Evolutionary conservation across 148 eudicot species (phyloP), one percentile per base, ranked within the genome.

Genomic region (Salicornia ramosissima): DNA sequence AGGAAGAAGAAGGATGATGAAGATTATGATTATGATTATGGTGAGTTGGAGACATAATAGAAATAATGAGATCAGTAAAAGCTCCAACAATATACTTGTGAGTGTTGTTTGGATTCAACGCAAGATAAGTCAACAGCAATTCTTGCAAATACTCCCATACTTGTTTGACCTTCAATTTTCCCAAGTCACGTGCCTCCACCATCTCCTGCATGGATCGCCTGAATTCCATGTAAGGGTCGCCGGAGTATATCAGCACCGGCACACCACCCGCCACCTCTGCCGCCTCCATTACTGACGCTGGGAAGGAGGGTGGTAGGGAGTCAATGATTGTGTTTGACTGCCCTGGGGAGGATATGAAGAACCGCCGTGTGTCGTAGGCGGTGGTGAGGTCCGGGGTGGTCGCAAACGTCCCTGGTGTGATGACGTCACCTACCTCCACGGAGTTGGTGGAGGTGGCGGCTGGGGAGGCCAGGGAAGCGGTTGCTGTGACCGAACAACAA

Each of bases 261-360:
- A 87, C 77, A 19, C 83, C 81, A 3, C 79, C 90, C 29, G 74
- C 80, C 52, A 36, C 73, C 56, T 31, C n/a, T n/a, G n/a, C 64
- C 6, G 40, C n/a, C 28, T 24, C 30, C 26, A n/a, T n/a, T n/a
- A n/a, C n/a, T 16, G 50, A 34, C 0, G 86, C 68, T 15, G 82
- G 67, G 19, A 80, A 71, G 18, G 79, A 68, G 5, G 73, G 42
- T 0, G 71, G 57, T 11, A 24, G 57, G n/a, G 85, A 86, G 70
- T 88, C 91, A 15, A 84, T 71, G 53, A 93, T 93, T 51, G 95
- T 90, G 76, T 90, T 90, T 45, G 96, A 88, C 30, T 69, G 82
- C 49, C 98, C 98, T 0, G 98, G 98, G 74, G 94, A 85, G 77
- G 98, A 88, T 81, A 88, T 83, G 86, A 93, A 93, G 84, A 93